These are phyloP conservation scores for Zasmidium angulare DNA, from an alignment of 2,329 filamentous ascomycete genomes.

Conservation along the genomic window DNA sequence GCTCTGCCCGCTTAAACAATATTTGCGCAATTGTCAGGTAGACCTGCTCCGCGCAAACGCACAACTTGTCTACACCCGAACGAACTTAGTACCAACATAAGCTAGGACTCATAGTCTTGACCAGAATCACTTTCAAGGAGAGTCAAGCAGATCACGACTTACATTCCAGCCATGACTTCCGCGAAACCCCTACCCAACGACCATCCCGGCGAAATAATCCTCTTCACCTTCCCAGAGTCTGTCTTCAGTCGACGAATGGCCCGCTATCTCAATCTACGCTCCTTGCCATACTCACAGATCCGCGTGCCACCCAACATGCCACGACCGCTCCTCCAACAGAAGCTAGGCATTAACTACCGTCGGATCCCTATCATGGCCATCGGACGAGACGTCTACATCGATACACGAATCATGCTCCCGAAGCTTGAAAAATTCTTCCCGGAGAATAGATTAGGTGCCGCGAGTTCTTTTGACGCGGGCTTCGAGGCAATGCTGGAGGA, in stretches of 20 bases:
- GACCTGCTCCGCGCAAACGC: too few species aligned
- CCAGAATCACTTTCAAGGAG: too few species aligned
- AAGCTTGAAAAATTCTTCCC: constrained; percentile 19
- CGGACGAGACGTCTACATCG: constrained; percentile 26
- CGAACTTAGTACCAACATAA: too few species aligned
- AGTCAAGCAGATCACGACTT: too few species aligned
- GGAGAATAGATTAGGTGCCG: constrained; percentile 9
- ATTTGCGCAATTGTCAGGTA: too few species aligned
- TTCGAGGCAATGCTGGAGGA: constrained; percentile 21
- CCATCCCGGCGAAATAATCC: constrained; percentile 16
- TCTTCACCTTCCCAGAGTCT: constrained; percentile 23
- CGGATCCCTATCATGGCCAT: constrained; percentile 25
- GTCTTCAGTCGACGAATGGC: constrained; percentile 17
- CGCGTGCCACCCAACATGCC: constrained; percentile 22
- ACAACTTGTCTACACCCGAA: too few species aligned
- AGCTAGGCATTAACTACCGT: constrained; percentile 23
- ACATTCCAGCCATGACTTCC: neutral
- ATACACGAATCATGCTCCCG: constrained; percentile 20
- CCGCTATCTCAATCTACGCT: constrained; percentile 20
- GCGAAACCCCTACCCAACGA: neutral
- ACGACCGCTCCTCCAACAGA: constrained; percentile 14
- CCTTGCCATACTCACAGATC: constrained; percentile 18
- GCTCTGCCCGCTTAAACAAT: neutral
- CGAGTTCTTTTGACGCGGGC: constrained; percentile 11
- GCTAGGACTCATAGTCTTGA: too few species aligned